Percentiles rank a stretch among this genome's conserved stretches.
Evolutionary conservation across 2,329 filamentous ascomycete species (phyloP).

Genomic region (Zopfia rhizophila): DNA sequence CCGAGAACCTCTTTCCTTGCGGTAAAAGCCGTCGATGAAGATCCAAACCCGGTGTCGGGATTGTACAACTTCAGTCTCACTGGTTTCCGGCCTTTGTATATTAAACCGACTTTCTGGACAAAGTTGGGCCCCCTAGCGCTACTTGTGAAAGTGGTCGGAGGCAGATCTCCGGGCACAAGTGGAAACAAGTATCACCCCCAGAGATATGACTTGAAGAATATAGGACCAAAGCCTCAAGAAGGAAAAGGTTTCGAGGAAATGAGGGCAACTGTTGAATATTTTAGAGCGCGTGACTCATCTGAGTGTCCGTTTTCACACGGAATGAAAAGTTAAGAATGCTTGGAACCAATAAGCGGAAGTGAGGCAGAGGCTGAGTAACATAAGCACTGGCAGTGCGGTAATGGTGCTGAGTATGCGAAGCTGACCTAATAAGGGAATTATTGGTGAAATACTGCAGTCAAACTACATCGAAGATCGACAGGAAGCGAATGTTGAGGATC

Average conservation of each 20-base stretch:
- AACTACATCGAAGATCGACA: too few species aligned
- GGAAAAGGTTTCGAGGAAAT: constrained; percentile 20
- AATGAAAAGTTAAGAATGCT: too few species aligned
- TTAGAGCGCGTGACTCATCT: constrained; percentile 9
- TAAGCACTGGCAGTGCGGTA: too few species aligned
- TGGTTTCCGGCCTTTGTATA: constrained; percentile 21
- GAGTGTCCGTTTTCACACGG: constrained; percentile 17
- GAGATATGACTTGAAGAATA: constrained; percentile 17
- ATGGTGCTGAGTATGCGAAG: too few species aligned
- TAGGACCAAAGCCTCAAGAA: constrained; percentile 15
- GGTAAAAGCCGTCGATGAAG: too few species aligned
- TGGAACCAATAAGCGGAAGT: too few species aligned
- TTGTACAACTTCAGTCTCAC: constrained; percentile 20
- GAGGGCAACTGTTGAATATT: constrained; percentile 11
- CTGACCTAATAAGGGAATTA: too few species aligned
- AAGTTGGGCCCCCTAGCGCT: constrained; percentile 15
- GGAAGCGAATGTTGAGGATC: too few species aligned
- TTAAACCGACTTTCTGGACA: constrained; percentile 18
- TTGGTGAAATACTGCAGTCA: too few species aligned
- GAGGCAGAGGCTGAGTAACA: too few species aligned
- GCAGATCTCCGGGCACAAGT: constrained; percentile 17
- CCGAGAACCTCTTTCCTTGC: too few species aligned
- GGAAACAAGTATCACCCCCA: constrained; percentile 18
- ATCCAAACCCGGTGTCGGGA: too few species aligned
- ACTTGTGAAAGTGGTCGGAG: constrained; percentile 19